Base-by-base conservation (phyloP, 2,329 filamentous ascomycete genomes). In the Allantophomopsis cytisporea region DNA sequence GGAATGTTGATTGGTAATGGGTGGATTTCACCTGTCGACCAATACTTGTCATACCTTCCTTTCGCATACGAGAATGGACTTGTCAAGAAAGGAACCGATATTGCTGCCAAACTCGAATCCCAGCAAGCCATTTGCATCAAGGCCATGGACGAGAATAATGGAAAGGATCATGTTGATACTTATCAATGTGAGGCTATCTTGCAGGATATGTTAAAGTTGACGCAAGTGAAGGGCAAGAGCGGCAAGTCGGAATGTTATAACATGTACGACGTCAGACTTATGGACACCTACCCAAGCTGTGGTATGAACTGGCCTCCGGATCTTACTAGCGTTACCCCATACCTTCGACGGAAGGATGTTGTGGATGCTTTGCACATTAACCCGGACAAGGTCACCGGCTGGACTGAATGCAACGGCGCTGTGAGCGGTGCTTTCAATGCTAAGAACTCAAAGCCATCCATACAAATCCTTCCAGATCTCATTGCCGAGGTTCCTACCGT, bases 251-350 rank as follows among this genome's bases (percentile, higher is more conserved):
- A 76, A 52, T 98, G 93, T 59, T 59, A 79, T 57, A 99, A 98
- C 63, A 95, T 96, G 85, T 99, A 99, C 60, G 91, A 99, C 58
- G 73, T 96, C 39, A 84, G 89, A 36, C 70, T 95, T 36, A 78
- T 69, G 46, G 91, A 98, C 59, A 65, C 64, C 6, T 86, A 75
- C 58, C 82, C 84, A 4, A 81, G 80, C 45, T 98, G 91, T 58
- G 91, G 91, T 49, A 94, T 94, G 88, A 89, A 87, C 63, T 98
- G 93, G 93, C 91, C 91, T 23, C 83, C 87, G 47, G 91, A 98
- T 61, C 68, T 98, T 53, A 60, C 61, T 36, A 56, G 72, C 37
- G 73, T 98, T 16, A 84, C 76, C 5, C 85, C 87, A 0, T 98
- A 96, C 58, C 73, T 98, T 39, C 82, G 84, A 42, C 79, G 80